Conservation (phyloP, 495 filamentous ascomycete species). For the Aspergillus saccharolyticus region DNA sequence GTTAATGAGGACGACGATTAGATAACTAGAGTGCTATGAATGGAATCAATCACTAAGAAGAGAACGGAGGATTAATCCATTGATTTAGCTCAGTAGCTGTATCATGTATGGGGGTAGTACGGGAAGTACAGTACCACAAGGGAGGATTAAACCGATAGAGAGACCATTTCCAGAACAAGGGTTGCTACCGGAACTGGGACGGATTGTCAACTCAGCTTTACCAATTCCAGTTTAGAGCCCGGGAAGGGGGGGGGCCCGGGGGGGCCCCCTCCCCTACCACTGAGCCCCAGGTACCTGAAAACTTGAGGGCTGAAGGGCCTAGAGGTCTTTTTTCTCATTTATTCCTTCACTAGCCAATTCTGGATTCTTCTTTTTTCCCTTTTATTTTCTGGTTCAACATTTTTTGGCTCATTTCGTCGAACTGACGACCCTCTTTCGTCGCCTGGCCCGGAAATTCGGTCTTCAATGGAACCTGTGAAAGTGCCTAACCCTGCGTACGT, state of each 20-base stretch:
- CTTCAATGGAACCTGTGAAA: not conserved
- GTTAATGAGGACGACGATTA: too few relatives aligned
- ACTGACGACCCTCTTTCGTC: not conserved
- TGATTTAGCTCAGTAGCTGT: too few relatives aligned
- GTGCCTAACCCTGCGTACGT: not conserved
- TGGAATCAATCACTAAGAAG: not conserved
- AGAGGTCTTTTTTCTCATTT: not conserved
- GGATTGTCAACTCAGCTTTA: not conserved
- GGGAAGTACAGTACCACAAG: not conserved
- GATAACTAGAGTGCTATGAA: too few relatives aligned
- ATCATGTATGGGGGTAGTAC: too few relatives aligned
- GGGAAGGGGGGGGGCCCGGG: too few relatives aligned
- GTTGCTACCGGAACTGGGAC: slow-evolving; percentile 1
- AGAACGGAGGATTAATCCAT: slow-evolving; percentile 7
- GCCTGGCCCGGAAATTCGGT: not conserved
- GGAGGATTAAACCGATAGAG: not conserved
- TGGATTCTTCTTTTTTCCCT: not conserved
- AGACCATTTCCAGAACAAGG: slow-evolving; percentile 16
- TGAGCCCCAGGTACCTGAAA: slow-evolving; percentile 1
- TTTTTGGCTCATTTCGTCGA: not conserved
- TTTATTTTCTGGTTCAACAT: not conserved
- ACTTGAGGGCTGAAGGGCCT: not conserved
- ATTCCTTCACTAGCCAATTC: not conserved
- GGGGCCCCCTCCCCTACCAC: not conserved
- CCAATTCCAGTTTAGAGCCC: not conserved